phyloP scores from a whole-genome alignment of 75 land plant genomes.

The Cupressus sempervirens region DNA sequence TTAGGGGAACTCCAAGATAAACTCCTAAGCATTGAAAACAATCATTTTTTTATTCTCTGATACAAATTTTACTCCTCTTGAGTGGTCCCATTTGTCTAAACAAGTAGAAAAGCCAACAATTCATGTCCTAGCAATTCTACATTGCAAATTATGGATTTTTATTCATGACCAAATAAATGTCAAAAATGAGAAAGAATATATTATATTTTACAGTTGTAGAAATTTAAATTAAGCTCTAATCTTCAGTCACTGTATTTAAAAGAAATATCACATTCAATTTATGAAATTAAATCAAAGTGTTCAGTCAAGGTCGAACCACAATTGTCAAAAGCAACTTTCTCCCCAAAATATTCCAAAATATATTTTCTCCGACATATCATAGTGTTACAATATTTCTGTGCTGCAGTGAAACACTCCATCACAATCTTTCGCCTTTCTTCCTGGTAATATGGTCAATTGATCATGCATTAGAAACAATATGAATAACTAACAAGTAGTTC shows the following conservation, averaged over 20 bases:
- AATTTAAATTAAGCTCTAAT: not conserved
- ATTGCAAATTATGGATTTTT: not conserved
- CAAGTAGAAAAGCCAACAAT: no score
- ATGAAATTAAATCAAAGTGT: not conserved
- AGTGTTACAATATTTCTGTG: slow-evolving; percentile 56
- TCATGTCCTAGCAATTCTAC: no score
- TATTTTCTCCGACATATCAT: slow-evolving; percentile 64
- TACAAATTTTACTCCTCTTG: no score
- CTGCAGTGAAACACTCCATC: slow-evolving; percentile 60
- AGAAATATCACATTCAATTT: not conserved
- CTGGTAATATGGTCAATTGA: slow-evolving; percentile 21
- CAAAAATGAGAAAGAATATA: not conserved
- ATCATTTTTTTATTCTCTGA: no score
- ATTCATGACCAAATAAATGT: not conserved
- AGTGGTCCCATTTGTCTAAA: no score
- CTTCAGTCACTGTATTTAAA: not conserved
- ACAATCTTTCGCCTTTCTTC: slow-evolving; percentile 54
- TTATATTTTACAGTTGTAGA: not conserved
- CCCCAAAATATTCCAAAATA: slow-evolving; percentile 77
- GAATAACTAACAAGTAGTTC: not conserved
- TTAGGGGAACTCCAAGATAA: no score
- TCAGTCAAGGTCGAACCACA: slow-evolving; percentile 48
- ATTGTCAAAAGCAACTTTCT: slow-evolving; percentile 29
- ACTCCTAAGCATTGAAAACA: no score
- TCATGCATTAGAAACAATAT: not conserved